These are phyloP conservation scores for Bacidia rubella DNA, from an alignment of 495 filamentous ascomycete species.

Conservation along the genomic window DNA sequence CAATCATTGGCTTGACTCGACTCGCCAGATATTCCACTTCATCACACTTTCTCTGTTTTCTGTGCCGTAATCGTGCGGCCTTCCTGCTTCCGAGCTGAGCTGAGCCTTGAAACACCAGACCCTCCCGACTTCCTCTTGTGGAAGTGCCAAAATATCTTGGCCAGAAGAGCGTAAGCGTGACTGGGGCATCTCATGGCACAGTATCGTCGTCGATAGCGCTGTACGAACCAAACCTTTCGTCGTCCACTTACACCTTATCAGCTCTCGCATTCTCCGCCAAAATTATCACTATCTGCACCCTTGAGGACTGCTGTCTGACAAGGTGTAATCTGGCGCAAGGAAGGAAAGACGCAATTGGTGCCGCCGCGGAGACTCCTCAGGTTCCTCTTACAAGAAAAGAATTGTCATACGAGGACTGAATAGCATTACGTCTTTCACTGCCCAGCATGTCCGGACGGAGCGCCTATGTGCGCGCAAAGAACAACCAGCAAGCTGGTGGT, in stretches of 20 bases:
- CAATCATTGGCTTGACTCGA: background rate
- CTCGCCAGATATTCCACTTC: background rate
- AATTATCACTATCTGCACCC: background rate
- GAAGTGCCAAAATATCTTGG: background rate
- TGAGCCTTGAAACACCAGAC: background rate
- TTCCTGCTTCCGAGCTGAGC: background rate
- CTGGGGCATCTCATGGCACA: background rate
- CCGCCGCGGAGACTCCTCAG: background rate
- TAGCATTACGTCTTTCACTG: background rate
- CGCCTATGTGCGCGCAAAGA: slow-evolving; percentile 19
- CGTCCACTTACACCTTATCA: background rate
- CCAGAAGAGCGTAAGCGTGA: background rate
- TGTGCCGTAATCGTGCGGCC: background rate
- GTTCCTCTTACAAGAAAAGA: background rate
- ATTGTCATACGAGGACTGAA: background rate
- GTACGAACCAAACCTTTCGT: background rate
- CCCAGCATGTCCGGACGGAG: slow-evolving; percentile 19
- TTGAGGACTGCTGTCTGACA: background rate
- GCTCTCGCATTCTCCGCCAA: background rate
- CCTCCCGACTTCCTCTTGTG: background rate
- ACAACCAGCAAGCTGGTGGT: slow-evolving; percentile 13
- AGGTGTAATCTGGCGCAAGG: background rate
- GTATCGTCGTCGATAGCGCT: background rate
- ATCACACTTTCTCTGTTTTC: background rate
- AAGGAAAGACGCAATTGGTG: background rate